A percentile compares a stretch with the other conserved stretches of the same genome.
These are phyloP conservation scores for Trypanosomatidae sp. DNA, from an alignment of 208 protist species.

Conservation along the genomic window DNA sequence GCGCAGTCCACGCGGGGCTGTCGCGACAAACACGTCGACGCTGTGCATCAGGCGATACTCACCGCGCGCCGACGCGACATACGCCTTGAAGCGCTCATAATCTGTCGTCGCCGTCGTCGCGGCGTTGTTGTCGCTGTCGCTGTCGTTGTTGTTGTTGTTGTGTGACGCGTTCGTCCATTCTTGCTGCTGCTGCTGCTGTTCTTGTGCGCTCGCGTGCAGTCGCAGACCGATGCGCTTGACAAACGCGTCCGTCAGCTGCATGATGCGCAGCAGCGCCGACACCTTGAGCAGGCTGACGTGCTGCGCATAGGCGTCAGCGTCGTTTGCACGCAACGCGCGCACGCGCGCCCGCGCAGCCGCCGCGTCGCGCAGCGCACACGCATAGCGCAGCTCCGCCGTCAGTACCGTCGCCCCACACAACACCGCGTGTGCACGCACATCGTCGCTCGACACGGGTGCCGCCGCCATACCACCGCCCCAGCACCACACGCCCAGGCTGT, in stretches of 20 bases:
- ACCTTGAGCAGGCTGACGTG: conserved; percentile 39
- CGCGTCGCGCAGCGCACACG: too few relatives aligned
- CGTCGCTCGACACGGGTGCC: too few relatives aligned
- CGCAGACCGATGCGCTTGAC: conserved; percentile 32
- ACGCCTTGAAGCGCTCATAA: conserved; percentile 32
- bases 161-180: background rate
- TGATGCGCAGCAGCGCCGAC: conserved; percentile 33
- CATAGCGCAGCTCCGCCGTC: conserved; percentile 22
- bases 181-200: background rate
- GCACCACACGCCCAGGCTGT: too few relatives aligned
- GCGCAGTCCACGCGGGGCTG: conserved; percentile 14
- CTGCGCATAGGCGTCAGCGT: conserved; percentile 25
- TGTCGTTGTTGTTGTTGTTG: background rate
- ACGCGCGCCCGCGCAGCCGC: conserved; percentile 20
- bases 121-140: background rate
- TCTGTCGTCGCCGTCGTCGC: background rate
- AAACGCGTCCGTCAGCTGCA: conserved; percentile 45
- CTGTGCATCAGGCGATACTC: conserved; percentile 37
- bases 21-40: conserved; percentile 18
- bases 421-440: too few relatives aligned
- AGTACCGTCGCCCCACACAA: conserved; percentile 15
- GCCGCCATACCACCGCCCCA: too few relatives aligned
- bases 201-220: conserved; percentile 12
- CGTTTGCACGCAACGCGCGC: conserved; percentile 18
- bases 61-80: conserved; percentile 24